Evolutionary conservation across 164 flowering plant species (phyloP).

Genomic region (Brasenia schreberi): DNA sequence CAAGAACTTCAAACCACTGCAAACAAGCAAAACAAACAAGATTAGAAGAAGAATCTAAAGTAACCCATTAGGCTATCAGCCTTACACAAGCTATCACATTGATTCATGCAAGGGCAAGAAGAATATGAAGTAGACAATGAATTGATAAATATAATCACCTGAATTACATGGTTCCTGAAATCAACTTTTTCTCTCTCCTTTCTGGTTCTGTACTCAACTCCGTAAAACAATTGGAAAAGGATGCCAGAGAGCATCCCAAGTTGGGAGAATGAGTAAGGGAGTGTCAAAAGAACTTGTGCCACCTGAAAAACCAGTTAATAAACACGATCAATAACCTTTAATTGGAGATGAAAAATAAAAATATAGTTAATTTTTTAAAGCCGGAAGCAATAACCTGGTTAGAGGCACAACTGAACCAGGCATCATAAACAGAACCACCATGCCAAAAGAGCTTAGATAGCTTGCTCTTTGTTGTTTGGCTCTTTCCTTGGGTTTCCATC

Average conservation of each 20-base stretch:
- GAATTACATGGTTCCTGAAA: slow-evolving; percentile 76
- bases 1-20: slow-evolving; percentile 92
- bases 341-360: not conserved
- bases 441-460: slow-evolving; percentile 36
- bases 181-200: slow-evolving; percentile 60
- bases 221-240: slow-evolving; percentile 53
- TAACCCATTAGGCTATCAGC: too few species aligned
- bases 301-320: slow-evolving; percentile 19
- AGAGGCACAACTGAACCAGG: slow-evolving; percentile 75
- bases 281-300: slow-evolving; percentile 60
- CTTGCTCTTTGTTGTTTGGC: slow-evolving; percentile 5
- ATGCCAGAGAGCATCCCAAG: slow-evolving; percentile 67
- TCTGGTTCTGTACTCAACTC: slow-evolving; percentile 57
- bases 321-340: not conserved
- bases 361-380: not conserved
- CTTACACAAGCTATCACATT: too few species aligned
- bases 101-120: not conserved
- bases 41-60: not conserved
- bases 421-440: slow-evolving; percentile 73
- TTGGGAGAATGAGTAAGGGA: slow-evolving; percentile 71
- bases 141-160: too few species aligned
- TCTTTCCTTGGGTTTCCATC: slow-evolving; percentile 17
- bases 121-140: too few species aligned
- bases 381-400: too few species aligned
- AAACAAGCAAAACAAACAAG: not conserved